Percentiles rank a stretch among this genome's conserved stretches.
phyloP scores from a whole-genome alignment of 192 early-diverging fungal genomes.

The Rhizophlyctis rosea region DNA sequence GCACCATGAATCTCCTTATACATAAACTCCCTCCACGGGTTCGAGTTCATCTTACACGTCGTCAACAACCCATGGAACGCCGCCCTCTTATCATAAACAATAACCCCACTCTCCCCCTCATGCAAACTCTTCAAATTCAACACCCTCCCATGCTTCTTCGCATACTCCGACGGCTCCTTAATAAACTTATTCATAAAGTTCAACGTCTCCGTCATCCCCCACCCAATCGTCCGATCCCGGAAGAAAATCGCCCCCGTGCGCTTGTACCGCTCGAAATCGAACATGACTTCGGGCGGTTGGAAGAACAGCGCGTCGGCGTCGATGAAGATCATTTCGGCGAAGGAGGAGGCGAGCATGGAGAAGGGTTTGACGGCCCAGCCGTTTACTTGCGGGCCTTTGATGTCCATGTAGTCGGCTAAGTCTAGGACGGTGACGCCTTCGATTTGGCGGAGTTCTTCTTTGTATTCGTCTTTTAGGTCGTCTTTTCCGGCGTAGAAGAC shows the following conservation, averaged over 20 bases:
- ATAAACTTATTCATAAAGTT: constrained; percentile 47
- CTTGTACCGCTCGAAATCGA: constrained; percentile 53
- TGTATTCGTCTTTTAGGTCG: constrained; percentile 20
- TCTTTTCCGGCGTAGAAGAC: constrained; percentile 48
- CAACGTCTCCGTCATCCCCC: constrained; percentile 50
- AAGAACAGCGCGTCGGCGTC: constrained; percentile 72
- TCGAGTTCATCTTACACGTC: too few species aligned
- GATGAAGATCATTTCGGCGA: constrained; percentile 62
- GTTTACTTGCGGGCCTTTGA: constrained; percentile 34
- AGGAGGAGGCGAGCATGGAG: constrained; percentile 60
- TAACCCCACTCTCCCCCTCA: constrained; percentile 62
- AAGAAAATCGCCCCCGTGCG: constrained; percentile 63
- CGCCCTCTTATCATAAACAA: constrained; percentile 52
- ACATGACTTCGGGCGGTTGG: constrained; percentile 52
- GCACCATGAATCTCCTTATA: too few species aligned
- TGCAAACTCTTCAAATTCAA: constrained; percentile 52
- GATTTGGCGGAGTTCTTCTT: constrained; percentile 25
- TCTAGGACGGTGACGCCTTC: constrained; percentile 26
- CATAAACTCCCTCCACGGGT: too few species aligned
- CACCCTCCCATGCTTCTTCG: constrained; percentile 61
- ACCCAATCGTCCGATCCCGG: constrained; percentile 37
- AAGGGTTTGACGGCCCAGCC: constrained; percentile 74
- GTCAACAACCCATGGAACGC: constrained; percentile 69
- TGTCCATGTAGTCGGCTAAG: constrained; percentile 31
- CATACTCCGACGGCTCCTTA: constrained; percentile 60